These are phyloP conservation scores for Phragmites australis DNA, from an alignment of 176 grass and related monocot genomes.

Conservation along the genomic window DNA sequence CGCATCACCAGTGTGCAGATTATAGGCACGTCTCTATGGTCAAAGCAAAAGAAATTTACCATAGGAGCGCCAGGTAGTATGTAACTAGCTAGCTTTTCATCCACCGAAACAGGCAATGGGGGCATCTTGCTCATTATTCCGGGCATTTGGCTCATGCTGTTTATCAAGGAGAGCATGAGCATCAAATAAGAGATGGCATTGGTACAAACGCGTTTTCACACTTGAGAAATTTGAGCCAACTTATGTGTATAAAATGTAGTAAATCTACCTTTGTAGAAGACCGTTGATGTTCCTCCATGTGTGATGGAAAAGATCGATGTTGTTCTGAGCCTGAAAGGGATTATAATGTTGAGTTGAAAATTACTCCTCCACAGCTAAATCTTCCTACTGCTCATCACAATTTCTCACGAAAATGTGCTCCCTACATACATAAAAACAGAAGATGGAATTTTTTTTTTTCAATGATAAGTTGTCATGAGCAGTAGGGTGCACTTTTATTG, in stretches of 20 bases:
- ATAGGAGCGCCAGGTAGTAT: slow-evolving; percentile 44
- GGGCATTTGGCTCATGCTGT: slow-evolving; percentile 85
- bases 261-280: slow-evolving; percentile 68
- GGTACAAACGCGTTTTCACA: not conserved
- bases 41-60: slow-evolving; percentile 54
- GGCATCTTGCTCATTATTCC: slow-evolving; percentile 93
- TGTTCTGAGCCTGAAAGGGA: slow-evolving; percentile 63
- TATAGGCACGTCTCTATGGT: too few species aligned
- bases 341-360: slow-evolving; percentile 12
- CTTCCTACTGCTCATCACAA: not conserved
- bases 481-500: not conserved
- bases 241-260: slow-evolving; percentile 16
- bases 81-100: slow-evolving; percentile 64
- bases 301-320: slow-evolving; percentile 61
- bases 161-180: slow-evolving; percentile 22
- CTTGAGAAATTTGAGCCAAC: not conserved
- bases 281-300: slow-evolving; percentile 64
- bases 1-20: not conserved
- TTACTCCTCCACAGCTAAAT: slow-evolving; percentile 21
- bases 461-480: slow-evolving; percentile 5
- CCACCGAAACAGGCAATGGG: slow-evolving; percentile 53
- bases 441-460: not conserved
- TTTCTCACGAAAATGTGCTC: not conserved
- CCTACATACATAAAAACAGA: not conserved
- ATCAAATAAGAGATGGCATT: slow-evolving; percentile 27